These are phyloP conservation scores for Lasiodiplodia hormozganensis DNA, from an alignment of 2,329 filamentous ascomycete species.

Conservation along the genomic window DNA sequence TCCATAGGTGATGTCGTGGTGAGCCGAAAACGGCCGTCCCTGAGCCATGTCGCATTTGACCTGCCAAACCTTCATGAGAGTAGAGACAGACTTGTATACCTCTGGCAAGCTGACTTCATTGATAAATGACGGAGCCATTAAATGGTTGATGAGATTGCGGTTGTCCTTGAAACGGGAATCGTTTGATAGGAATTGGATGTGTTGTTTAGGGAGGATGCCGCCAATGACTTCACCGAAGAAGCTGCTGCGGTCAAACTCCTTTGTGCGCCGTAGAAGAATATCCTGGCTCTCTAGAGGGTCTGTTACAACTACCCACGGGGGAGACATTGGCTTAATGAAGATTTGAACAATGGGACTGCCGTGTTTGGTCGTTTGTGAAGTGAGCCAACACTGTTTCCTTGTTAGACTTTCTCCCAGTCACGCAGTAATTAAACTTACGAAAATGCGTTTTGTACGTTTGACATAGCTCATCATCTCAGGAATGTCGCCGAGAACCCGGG, in stretches of 20 bases:
- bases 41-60: constrained; percentile 42
- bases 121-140: constrained; percentile 49
- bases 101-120: constrained; percentile 43
- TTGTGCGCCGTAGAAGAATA: constrained; percentile 51
- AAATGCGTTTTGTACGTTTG: constrained; percentile 38
- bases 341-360: constrained; percentile 55
- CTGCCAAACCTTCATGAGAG: constrained; percentile 46
- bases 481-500: constrained; percentile 52
- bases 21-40: constrained; percentile 41
- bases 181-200: constrained; percentile 42
- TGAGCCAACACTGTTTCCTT: constrained; percentile 39
- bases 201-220: constrained; percentile 44
- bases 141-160: constrained; percentile 46
- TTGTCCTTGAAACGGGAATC: constrained; percentile 44
- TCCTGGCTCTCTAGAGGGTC: constrained; percentile 55
- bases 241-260: constrained; percentile 54
- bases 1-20: constrained; percentile 40
- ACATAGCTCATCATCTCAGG: constrained; percentile 50
- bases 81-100: constrained; percentile 41
- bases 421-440: constrained; percentile 12
- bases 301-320: constrained; percentile 54
- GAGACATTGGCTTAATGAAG: constrained; percentile 53
- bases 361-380: constrained; percentile 35
- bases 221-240: constrained; percentile 43
- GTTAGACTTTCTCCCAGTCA: background rate